Evolutionary conservation across 2,329 filamentous ascomycete genomes (phyloP).

Genomic region (Colletotrichum sp.): DNA sequence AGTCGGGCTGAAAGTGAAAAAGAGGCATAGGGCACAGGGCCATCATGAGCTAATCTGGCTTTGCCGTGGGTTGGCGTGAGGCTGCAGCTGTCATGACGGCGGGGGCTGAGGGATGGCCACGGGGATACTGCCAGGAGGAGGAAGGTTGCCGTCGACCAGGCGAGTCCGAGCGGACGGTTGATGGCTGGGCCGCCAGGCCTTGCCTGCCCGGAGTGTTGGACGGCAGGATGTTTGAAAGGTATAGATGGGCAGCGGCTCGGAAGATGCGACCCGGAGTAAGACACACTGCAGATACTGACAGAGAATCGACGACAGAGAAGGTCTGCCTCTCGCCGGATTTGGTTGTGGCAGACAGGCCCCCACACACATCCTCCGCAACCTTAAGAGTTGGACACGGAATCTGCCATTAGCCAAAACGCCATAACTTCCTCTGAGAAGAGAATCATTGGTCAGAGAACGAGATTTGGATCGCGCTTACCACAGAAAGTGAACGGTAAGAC

Average conservation of each 20-base stretch:
- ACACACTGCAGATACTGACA: not conserved
- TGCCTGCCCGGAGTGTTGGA: slow-evolving; percentile 2
- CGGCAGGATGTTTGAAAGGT: not conserved
- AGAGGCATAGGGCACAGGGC: not conserved
- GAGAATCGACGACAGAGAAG: not conserved
- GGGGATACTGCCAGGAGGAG: not conserved
- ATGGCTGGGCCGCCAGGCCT: not conserved
- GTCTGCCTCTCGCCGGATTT: slow-evolving; percentile 5
- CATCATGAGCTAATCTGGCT: not conserved
- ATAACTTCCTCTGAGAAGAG: not conserved
- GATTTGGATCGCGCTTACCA: not conserved
- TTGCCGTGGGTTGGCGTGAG: not conserved
- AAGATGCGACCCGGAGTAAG: not conserved
- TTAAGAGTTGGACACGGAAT: not conserved
- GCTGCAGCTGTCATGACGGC: slow-evolving; percentile 15
- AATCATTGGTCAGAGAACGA: slow-evolving; percentile 3
- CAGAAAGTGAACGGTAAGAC: not conserved
- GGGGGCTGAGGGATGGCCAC: not conserved
- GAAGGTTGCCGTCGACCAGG: not conserved
- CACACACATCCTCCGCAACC: not conserved
- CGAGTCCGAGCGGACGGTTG: not conserved
- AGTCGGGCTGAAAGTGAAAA: not conserved
- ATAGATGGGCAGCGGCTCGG: not conserved
- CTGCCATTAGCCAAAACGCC: not conserved
- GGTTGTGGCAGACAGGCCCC: not conserved